Percentiles rank a stretch among this genome's conserved stretches.
Evolutionary conservation across 1,284 basidiomycete genomes (phyloP).

Genomic region (Pulveroboletus sp.): DNA sequence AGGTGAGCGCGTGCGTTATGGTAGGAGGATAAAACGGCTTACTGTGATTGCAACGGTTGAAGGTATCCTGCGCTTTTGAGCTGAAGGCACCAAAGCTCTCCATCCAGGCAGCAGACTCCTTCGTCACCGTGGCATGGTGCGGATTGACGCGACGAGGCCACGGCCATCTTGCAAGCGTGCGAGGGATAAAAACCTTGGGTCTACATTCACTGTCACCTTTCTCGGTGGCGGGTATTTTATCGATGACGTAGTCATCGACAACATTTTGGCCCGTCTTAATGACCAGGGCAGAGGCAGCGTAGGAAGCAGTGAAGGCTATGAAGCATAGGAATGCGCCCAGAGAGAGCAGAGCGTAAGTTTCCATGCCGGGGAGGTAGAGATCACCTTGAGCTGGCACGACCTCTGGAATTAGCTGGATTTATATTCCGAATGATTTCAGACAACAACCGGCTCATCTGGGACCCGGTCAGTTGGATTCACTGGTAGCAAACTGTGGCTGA

Average conservation of each 20-base stretch:
- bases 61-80: constrained; percentile 2
- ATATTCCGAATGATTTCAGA: background rate
- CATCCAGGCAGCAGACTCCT: constrained; percentile 4
- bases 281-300: background rate
- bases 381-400: background rate
- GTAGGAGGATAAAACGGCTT: background rate
- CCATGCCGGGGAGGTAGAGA: background rate
- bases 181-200: constrained; percentile 9
- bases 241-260: background rate
- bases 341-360: background rate
- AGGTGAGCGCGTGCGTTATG: background rate
- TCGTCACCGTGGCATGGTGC: constrained; percentile 1
- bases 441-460: too few species aligned
- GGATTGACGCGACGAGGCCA: constrained; percentile 9
- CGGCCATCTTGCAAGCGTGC: constrained; percentile 15
- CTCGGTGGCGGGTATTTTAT: background rate
- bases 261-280: too few species aligned
- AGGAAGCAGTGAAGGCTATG: background rate
- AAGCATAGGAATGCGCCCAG: constrained; percentile 1
- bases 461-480: too few species aligned
- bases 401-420: background rate
- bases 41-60: constrained; percentile 7
- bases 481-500: too few species aligned
- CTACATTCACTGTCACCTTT: background rate
- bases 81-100: constrained; percentile 8